Percentiles rank a stretch among this genome's conserved stretches.
Evolutionary conservation across 805 yeast species (phyloP).

Genomic region (Yamadazyma takamatsuzukensis): DNA sequence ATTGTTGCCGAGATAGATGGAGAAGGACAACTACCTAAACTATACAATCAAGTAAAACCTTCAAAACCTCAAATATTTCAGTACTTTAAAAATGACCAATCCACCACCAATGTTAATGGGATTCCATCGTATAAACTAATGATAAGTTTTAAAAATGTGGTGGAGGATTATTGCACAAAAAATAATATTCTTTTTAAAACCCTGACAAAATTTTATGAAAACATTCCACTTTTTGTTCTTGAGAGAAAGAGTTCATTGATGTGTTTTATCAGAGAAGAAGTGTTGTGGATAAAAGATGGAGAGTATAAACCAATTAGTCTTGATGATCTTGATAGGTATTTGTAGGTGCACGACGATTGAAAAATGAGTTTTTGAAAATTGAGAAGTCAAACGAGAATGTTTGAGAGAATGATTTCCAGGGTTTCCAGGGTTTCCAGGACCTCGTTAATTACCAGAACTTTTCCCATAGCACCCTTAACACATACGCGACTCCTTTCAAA

Average conservation of each 20-base stretch:
- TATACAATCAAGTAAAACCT: slow-evolving; percentile 1
- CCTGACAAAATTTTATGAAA: no score
- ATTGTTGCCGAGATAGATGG: slow-evolving; percentile 1
- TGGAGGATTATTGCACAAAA: slow-evolving; percentile 54
- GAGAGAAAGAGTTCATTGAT: slow-evolving; percentile 9
- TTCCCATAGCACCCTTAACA: not conserved
- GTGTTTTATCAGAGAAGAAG: slow-evolving; percentile 60
- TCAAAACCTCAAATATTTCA: slow-evolving; percentile 2
- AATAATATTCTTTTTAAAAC: slow-evolving; percentile 41
- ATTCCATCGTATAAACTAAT: slow-evolving; percentile 42
- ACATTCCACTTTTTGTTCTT: no score
- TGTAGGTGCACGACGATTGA: not conserved
- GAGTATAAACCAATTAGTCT: slow-evolving; percentile 3
- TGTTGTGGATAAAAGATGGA: slow-evolving; percentile 44
- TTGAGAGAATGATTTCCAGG: slow-evolving; percentile 10
- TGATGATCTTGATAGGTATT: slow-evolving; percentile 1
- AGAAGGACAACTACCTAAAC: slow-evolving; percentile 2
- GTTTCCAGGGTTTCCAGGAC: slow-evolving; percentile 15
- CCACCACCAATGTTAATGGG: slow-evolving; percentile 20
- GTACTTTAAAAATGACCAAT: not conserved
- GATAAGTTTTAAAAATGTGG: slow-evolving; percentile 44
- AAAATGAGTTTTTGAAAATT: no score
- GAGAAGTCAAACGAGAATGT: no score
- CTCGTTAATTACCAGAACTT: no score
- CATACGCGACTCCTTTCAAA: slow-evolving; percentile 9